Evolutionary conservation across 1,284 basidiomycete species (phyloP).

Genomic region (Leccinum proliferum): DNA sequence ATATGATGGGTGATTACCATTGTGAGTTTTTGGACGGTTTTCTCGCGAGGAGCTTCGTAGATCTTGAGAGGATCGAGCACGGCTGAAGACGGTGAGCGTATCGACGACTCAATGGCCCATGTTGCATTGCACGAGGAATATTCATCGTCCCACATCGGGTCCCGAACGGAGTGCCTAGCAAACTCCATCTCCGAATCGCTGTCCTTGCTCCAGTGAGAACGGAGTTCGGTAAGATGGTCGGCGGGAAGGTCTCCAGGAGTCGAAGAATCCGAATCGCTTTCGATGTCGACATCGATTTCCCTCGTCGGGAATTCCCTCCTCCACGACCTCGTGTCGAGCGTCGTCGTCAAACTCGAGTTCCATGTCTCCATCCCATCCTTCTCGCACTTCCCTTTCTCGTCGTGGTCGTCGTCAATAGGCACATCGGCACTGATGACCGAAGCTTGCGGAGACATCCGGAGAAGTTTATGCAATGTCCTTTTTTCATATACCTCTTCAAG

Average conservation of each 20-base stretch:
- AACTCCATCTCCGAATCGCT: constrained; percentile 62
- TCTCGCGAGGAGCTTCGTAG: constrained; percentile 23
- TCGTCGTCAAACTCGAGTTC: constrained; percentile 19
- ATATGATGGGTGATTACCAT: too few relatives aligned
- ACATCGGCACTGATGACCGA: constrained; percentile 21
- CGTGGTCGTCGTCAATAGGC: constrained; percentile 11
- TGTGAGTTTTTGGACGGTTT: too few relatives aligned
- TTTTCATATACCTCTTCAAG: constrained; percentile 69
- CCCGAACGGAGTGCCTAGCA: constrained; percentile 37
- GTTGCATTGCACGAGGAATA: constrained; percentile 36
- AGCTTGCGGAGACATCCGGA: constrained; percentile 43
- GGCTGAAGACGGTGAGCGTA: constrained; percentile 28
- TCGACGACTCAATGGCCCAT: constrained; percentile 39
- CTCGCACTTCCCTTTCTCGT: constrained; percentile 24
- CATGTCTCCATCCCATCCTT: constrained; percentile 31
- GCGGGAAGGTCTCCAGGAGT: constrained; percentile 24
- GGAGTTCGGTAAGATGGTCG: constrained; percentile 30
- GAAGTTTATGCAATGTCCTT: constrained; percentile 52
- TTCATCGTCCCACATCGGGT: constrained; percentile 34
- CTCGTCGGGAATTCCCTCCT: constrained; percentile 20
- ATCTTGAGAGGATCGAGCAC: constrained; percentile 31
- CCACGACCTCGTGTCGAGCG: not conserved
- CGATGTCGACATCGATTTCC: constrained; percentile 70
- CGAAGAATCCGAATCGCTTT: constrained; percentile 47
- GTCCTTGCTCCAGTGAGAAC: constrained; percentile 61